Evolutionary conservation across 2,329 filamentous ascomycete genomes (phyloP).

Genomic region (Colletotrichum chlorophyti): DNA sequence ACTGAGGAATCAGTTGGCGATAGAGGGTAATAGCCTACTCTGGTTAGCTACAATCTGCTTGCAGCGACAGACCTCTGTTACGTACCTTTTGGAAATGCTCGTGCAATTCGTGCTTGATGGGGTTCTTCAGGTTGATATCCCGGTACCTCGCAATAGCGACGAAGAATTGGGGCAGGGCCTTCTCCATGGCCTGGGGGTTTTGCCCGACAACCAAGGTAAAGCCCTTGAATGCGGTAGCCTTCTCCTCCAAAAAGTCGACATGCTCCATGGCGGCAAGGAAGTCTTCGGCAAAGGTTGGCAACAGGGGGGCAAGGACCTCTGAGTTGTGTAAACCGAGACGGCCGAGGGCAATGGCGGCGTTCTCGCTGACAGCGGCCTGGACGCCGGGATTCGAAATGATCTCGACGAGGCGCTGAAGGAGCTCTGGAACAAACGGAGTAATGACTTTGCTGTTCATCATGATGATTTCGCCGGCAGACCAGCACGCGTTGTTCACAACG

Average conservation of each 20-base stretch:
- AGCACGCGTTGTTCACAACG: conserved; percentile 97
- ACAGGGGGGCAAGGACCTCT: conserved; percentile 77
- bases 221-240: conserved; percentile 90
- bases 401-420: conserved; percentile 78
- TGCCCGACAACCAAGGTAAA: conserved; percentile 84
- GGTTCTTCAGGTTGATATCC: conserved; percentile 65
- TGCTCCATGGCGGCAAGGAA: conserved; percentile 85
- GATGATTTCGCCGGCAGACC: conserved; percentile 92
- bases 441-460: conserved; percentile 79
- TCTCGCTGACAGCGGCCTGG: conserved; percentile 87
- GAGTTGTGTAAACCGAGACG: conserved; percentile 83
- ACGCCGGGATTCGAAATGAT: conserved; percentile 88
- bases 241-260: conserved; percentile 89
- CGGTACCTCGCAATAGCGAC: conserved; percentile 81
- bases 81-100: conserved; percentile 79
- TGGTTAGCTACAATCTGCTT: conserved; percentile 27
- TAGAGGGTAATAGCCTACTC: conserved; percentile 61
- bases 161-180: conserved; percentile 82
- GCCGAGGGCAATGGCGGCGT: conserved; percentile 91
- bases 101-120: conserved; percentile 70
- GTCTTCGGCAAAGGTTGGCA: conserved; percentile 79
- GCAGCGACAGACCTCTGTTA: conserved; percentile 29
- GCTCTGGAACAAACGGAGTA: conserved; percentile 76
- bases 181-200: conserved; percentile 93
- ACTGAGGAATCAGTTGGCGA: conserved; percentile 65